Evolutionary conservation across 192 early-diverging fungal species (phyloP), one percentile per base, ranked within the genome.

Genomic region (Fimicolochytrium jonesii): DNA sequence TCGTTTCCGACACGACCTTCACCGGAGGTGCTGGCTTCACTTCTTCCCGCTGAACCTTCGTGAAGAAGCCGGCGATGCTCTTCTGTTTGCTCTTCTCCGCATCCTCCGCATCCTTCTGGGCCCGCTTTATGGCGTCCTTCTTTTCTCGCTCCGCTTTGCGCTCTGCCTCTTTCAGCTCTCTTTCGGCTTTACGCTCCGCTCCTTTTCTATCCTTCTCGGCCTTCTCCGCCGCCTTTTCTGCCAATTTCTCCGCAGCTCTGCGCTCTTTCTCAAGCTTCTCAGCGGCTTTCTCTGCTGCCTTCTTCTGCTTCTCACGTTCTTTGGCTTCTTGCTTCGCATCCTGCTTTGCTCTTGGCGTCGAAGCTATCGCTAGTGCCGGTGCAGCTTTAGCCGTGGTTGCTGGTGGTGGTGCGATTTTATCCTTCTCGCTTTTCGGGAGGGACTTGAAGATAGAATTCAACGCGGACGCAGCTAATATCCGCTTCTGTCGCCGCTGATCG

Each of bases 161-260:
- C 59, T 61, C 36, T n/a, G 23, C 74, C 36, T 76, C 66, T 23
- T 80, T 73, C 22, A 77, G 75, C 20, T 61, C 44, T 33, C 71
- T 75, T 61, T 62, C 60, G 1, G 60, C 53, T 34, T 28, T 34
- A 4, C 36, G 30, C 30, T 34, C 2, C 17, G 30, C 53, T 15
- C 34, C 15, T 28, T 56, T 34, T n/a, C 70, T 67, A 6, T 75
- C 71, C 43, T 80, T 73, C 17, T 75, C 74, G 18, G 58, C 66
- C 23, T 53, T 52, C 18, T 68, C 35, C 15, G 56, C 56, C 31
- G 69, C 74, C 20, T 73, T 75, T 52, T 77, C 75, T 29, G 62
- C 63, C 28, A 20, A 11, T 13, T 52, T 47, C 34, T 67, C 65
- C 4, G 56, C 65, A 6, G 42, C 44, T 46, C 58, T 61, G 18